Percentiles rank a stretch among this genome's conserved stretches.
These are phyloP conservation scores for Hyaloscypha hepaticicola DNA, from an alignment of 495 filamentous ascomycete genomes.

Conservation along the genomic window DNA sequence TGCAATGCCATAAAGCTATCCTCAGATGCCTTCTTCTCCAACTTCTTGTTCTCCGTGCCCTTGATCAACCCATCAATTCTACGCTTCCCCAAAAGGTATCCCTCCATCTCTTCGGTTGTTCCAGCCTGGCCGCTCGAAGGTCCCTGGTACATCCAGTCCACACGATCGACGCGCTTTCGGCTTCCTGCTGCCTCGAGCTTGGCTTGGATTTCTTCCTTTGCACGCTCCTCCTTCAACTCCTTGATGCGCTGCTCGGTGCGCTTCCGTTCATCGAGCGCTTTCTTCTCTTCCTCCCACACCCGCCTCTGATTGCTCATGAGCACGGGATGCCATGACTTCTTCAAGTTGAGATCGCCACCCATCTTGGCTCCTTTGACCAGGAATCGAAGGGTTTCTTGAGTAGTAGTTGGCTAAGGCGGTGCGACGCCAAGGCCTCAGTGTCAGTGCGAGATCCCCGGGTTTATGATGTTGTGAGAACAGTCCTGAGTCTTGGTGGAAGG, in stretches of 20 bases:
- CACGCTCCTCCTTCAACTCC: constrained; percentile 90
- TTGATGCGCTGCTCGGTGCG: constrained; percentile 79
- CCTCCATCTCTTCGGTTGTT: constrained; percentile 90
- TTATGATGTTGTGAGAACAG: background rate
- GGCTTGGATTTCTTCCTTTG: constrained; percentile 85
- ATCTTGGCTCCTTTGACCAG: constrained; percentile 52
- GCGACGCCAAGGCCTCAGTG: too few relatives aligned
- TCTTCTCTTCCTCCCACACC: constrained; percentile 85
- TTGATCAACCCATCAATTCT: constrained; percentile 88
- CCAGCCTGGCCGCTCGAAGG: constrained; percentile 76
- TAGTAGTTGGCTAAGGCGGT: background rate
- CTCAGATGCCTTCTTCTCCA: constrained; percentile 76
- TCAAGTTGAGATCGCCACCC: constrained; percentile 89
- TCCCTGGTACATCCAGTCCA: constrained; percentile 98
- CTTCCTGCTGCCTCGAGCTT: constrained; percentile 90
- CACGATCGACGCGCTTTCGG: constrained; percentile 66
- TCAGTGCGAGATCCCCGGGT: too few relatives aligned
- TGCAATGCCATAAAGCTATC: constrained; percentile 60
- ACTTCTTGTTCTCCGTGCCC: constrained; percentile 72
- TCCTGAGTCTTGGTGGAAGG: background rate
- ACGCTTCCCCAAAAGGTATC: constrained; percentile 87
- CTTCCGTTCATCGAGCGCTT: constrained; percentile 94
- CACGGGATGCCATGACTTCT: constrained; percentile 96
- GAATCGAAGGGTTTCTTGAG: background rate
- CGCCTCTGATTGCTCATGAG: constrained; percentile 78